A percentile compares a stretch with the other conserved stretches of the same genome.
phyloP scores from a whole-genome alignment of 108 stramenopile genomes.

The Parmales sp. region DNA sequence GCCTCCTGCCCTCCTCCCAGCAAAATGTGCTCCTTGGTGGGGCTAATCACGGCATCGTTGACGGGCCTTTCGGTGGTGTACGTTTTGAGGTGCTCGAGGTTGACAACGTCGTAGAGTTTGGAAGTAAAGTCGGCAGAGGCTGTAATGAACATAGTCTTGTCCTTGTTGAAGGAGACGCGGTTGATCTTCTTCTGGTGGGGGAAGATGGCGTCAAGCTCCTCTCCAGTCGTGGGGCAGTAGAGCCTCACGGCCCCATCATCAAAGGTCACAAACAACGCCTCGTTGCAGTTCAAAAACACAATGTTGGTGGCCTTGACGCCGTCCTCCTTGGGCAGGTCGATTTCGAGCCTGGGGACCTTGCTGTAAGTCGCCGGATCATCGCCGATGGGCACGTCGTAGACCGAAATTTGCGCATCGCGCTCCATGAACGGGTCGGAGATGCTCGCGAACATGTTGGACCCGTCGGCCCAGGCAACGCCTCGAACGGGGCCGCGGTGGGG shows the following conservation, averaged over 20 bases:
- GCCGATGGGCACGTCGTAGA: conserved; percentile 67
- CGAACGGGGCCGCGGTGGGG: conserved; percentile 81
- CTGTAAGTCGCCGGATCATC: conserved; percentile 38
- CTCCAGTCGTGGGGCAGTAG: conserved; percentile 76
- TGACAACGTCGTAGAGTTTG: conserved; percentile 84
- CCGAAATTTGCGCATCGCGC: conserved; percentile 75
- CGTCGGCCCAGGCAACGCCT: conserved; percentile 84
- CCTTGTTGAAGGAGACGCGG: conserved; percentile 77
- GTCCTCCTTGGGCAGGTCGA: conserved; percentile 65
- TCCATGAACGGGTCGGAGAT: conserved; percentile 91
- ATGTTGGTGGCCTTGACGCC: conserved; percentile 78
- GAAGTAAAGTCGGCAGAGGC: conserved; percentile 84
- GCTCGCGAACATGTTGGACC: conserved; percentile 80
- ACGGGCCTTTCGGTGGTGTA: conserved; percentile 96
- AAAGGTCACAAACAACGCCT: conserved; percentile 78
- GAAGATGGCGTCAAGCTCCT: conserved; percentile 57
- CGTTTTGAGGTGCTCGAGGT: conserved; percentile 73
- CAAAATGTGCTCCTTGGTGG: conserved; percentile 88
- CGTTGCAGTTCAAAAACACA: conserved; percentile 77
- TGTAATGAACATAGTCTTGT: conserved; percentile 90
- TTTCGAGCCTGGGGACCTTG: conserved; percentile 57
- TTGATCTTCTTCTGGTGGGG: conserved; percentile 89
- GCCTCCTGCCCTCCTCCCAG: conserved; percentile 98
- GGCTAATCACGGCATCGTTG: conserved; percentile 93
- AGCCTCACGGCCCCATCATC: conserved; percentile 83